Conservation (phyloP, 192 early-diverging fungal species). For the Jimgerdemannia flammicorona region DNA sequence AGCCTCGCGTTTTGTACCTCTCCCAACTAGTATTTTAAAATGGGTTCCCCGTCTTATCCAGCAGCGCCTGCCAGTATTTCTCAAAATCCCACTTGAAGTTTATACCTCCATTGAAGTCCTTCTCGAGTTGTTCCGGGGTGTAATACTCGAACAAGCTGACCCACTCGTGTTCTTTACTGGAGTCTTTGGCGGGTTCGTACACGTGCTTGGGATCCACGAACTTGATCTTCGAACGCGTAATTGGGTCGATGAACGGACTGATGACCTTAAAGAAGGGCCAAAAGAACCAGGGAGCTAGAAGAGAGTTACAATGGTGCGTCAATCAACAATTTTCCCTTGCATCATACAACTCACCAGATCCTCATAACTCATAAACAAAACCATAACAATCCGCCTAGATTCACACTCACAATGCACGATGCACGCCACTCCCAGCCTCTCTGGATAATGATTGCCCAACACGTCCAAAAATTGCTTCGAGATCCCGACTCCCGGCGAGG, state of each 20-base stretch:
- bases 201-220: conserved; percentile 69
- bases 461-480: conserved; percentile 79
- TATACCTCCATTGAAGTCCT: conserved; percentile 69
- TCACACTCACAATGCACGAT: conserved; percentile 57
- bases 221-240: conserved; percentile 83
- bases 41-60: conserved; percentile 21
- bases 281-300: conserved; percentile 79
- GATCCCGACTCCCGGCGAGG: conserved; percentile 65
- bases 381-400: conserved; percentile 3
- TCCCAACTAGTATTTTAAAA: not conserved
- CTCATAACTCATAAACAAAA: too few species aligned
- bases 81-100: conserved; percentile 65
- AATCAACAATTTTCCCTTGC: too few species aligned
- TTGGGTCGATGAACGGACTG: conserved; percentile 88
- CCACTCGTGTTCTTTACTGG: conserved; percentile 29
- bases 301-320: too few species aligned
- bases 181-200: conserved; percentile 10
- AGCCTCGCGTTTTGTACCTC: too few species aligned
- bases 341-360: too few species aligned
- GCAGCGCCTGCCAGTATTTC: conserved; percentile 60
- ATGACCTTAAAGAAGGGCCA: conserved; percentile 78
- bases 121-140: conserved; percentile 54
- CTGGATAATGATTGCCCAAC: conserved; percentile 87
- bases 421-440: conserved; percentile 67
- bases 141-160: conserved; percentile 50